Conservation (phyloP, 75 land plant genomes). For the Gnetum montanum region DNA sequence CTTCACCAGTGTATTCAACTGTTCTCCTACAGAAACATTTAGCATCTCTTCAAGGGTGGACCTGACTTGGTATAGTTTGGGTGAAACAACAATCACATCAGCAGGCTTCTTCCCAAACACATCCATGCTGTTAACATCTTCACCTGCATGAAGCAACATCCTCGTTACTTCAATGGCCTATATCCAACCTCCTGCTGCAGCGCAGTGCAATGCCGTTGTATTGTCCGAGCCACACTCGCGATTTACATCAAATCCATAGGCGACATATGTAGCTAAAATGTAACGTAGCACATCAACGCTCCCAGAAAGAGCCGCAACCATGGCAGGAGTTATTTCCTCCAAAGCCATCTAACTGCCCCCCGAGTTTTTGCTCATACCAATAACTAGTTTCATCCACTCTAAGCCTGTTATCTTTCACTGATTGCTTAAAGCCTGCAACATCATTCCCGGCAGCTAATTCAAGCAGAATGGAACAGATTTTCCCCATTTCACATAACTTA, state of each 20-base stretch:
- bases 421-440: constrained; percentile 16
- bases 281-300: constrained; percentile 8
- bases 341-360: constrained; percentile 9
- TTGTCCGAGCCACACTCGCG: constrained; percentile 30
- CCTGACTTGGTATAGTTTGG: constrained; percentile 16
- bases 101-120: constrained; percentile 31
- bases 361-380: constrained; percentile 12
- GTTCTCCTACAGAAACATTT: not conserved
- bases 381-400: not conserved
- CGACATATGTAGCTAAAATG: not conserved
- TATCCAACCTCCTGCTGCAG: constrained; percentile 30
- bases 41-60: constrained; percentile 28
- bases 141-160: constrained; percentile 41
- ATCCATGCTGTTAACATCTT: constrained; percentile 38
- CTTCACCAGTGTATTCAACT: constrained; percentile 6
- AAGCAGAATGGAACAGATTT: constrained; percentile 7
- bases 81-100: constrained; percentile 34
- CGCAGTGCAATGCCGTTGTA: constrained; percentile 67
- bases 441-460: constrained; percentile 24
- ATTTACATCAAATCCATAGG: constrained; percentile 27
- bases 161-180: constrained; percentile 25
- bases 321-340: constrained; percentile 8
- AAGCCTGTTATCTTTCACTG: constrained; percentile 9
- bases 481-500: not conserved
- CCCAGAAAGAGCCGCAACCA: constrained; percentile 13